A percentile compares a stretch with the other conserved stretches of the same genome.
Conservation (phyloP, 805 yeast genomes). For the Yarrowia sp. region DNA sequence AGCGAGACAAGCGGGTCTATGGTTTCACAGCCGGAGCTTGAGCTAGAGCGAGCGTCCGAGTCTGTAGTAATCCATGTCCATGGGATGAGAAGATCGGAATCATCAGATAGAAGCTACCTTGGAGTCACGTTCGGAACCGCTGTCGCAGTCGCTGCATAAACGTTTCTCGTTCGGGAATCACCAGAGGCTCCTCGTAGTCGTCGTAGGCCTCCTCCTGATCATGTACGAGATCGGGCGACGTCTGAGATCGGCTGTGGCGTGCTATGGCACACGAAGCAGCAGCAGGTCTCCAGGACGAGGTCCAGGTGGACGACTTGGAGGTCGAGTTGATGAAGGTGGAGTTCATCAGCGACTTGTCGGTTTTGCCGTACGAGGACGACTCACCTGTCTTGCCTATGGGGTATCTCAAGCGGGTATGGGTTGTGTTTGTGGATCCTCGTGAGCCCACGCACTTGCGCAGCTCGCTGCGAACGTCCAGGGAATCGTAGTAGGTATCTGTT, state of each 20-base stretch:
- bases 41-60: background rate
- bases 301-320: background rate
- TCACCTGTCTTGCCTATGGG: background rate
- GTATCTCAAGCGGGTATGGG: constrained; percentile 16
- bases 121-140: constrained; percentile 1
- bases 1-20: too few relatives aligned
- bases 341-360: too few relatives aligned
- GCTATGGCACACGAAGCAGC: background rate
- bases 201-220: background rate
- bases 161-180: constrained; percentile 5
- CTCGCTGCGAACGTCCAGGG: constrained; percentile 5
- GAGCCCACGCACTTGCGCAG: constrained; percentile 17
- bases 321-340: too few relatives aligned
- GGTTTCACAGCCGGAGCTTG: constrained; percentile 2
- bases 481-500: constrained; percentile 16
- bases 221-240: background rate
- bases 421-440: constrained; percentile 16
- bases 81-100: background rate
- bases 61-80: background rate
- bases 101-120: too few relatives aligned
- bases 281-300: constrained; percentile 16
- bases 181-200: background rate
- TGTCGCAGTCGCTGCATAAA: constrained; percentile 6
- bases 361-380: background rate
- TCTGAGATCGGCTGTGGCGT: background rate